Evolutionary conservation across 169 alveolate genomes (phyloP).

Genomic region (Toxoplasma gondii): DNA sequence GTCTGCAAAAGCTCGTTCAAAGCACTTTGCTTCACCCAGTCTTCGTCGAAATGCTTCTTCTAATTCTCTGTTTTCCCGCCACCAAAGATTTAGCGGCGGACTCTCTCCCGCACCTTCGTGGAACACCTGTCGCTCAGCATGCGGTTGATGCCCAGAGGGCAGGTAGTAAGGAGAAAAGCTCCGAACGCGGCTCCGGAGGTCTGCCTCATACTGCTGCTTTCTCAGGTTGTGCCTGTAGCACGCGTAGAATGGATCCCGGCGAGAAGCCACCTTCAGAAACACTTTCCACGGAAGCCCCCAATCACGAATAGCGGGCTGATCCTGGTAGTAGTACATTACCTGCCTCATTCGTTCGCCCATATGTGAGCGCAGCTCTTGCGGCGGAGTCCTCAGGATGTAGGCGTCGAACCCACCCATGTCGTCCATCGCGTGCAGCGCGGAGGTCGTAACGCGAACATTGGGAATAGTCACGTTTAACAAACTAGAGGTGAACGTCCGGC

Average conservation of each 20-base stretch:
- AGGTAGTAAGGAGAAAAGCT: conserved; percentile 65
- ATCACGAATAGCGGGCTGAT: conserved; percentile 68
- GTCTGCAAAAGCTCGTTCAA: conserved; percentile 77
- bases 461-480: conserved; percentile 80
- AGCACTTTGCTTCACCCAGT: conserved; percentile 60
- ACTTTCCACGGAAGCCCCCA: conserved; percentile 72
- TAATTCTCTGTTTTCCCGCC: conserved; percentile 47
- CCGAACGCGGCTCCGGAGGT: conserved; percentile 15
- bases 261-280: conserved; percentile 50
- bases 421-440: conserved; percentile 88
- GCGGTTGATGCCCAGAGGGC: conserved; percentile 54
- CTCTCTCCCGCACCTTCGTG: conserved; percentile 56
- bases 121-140: conserved; percentile 67
- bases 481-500: conserved; percentile 54
- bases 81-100: conserved; percentile 59
- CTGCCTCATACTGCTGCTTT: conserved; percentile 57
- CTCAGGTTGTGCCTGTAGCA: conserved; percentile 60
- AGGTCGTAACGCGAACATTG: conserved; percentile 83
- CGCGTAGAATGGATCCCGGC: conserved; percentile 61
- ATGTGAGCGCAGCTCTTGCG: conserved; percentile 88
- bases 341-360: conserved; percentile 83
- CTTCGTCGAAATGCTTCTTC: conserved; percentile 63
- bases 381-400: conserved; percentile 85
- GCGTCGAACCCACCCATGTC: conserved; percentile 89
- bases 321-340: conserved; percentile 83